A percentile compares a stretch with the other conserved stretches of the same genome.
Conservation (phyloP, 2,329 filamentous ascomycete genomes). For the Raffaelea ambrosiae region DNA sequence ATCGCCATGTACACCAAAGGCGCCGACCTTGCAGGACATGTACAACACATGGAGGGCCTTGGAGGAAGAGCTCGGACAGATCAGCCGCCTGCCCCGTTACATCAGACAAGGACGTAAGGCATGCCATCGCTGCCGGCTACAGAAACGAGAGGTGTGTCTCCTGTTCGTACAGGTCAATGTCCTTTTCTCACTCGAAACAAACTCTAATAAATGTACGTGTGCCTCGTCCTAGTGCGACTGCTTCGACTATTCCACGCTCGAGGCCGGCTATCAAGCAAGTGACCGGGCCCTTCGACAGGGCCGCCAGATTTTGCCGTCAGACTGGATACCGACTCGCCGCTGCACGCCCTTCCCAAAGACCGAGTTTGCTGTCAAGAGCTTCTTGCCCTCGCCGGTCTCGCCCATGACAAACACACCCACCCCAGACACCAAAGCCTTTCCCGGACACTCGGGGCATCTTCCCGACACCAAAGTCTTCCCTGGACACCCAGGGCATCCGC, state of each 20-base stretch:
- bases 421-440: not conserved
- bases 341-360: no score
- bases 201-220: no score
- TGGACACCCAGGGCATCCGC: no score
- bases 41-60: constrained; percentile 14
- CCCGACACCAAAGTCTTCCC: no score
- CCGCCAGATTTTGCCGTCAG: constrained; percentile 1
- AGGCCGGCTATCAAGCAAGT: constrained; percentile 3
- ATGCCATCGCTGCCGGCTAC: constrained; percentile 11
- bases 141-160: not conserved
- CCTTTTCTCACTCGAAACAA: not conserved
- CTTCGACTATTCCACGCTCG: constrained; percentile 11
- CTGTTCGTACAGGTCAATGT: not conserved
- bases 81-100: constrained; percentile 10
- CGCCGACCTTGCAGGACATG: constrained; percentile 13
- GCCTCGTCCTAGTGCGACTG: constrained; percentile 13
- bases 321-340: no score
- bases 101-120: constrained; percentile 8
- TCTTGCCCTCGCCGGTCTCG: no score
- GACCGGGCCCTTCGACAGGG: constrained; percentile 3
- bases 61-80: constrained; percentile 7
- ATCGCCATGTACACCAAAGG: not conserved
- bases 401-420: not conserved
- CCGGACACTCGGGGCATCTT: not conserved
- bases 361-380: no score